Base-by-base conservation (phyloP, 2,329 filamentous ascomycete species). In the Fusarium tuaranense region DNA sequence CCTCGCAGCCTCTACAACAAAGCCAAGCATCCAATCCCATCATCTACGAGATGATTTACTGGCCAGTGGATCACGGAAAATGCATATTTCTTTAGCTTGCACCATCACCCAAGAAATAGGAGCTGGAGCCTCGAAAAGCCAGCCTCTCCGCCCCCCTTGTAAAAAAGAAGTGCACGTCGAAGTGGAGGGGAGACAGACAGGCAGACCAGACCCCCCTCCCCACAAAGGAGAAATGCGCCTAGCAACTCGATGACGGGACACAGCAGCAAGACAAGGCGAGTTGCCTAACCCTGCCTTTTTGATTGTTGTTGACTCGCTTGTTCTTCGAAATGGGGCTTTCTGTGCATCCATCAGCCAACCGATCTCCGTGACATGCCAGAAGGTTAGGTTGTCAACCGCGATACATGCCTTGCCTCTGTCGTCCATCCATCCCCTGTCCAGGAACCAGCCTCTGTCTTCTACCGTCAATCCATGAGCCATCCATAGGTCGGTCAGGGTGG, bases 141-240 rank as follows among this genome's bases (percentile, higher is more conserved):
- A 62, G 39, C 60, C 60, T 25, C 68, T 58, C 39, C 63, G 53
- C 25, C n/a, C 39, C 39, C 39, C 39, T 44, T 44, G 39, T 44
- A 20, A 44, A 44, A 44, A 44, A 44, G 39, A 44, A 32, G 30
- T 32, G 30, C 30, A 30, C 30, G 39, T 41, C 39, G 10, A 20
- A n/a, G 39, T 44, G 39, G 39, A 44, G 39, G n/a, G 39, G 30
- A 32, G 9, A 32, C 30, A 27, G 25, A 27, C 25, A 27, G 25
- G 7, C 25, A 27, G 25, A 27, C 25, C 25, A 27, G 25, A 27
- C 71, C 71, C 71, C 71, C 71, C 71, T 72, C 72, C 68, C 69
- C 66, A 75, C 60, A 63, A 66, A 67, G 69, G 68, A 72, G 62
- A 74, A 72, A 63, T 72, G 65, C 72, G 69, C 64, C 62, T 63